A percentile compares a stretch with the other conserved stretches of the same genome.
These are phyloP conservation scores for Phytophthora lateralis DNA, from an alignment of 352 stramenopile genomes.

Conservation along the genomic window DNA sequence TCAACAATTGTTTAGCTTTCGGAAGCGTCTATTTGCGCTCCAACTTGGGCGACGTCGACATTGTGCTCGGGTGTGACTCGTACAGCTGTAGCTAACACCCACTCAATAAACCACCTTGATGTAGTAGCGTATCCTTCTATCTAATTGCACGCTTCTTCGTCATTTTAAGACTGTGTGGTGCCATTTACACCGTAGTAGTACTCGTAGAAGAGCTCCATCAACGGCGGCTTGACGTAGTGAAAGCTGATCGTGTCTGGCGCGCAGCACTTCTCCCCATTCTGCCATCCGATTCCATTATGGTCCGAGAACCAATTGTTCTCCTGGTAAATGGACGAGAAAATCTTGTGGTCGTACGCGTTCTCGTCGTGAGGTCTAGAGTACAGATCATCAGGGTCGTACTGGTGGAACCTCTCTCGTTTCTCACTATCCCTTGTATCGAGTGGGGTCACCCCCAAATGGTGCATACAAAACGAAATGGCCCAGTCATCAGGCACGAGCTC, in stretches of 20 bases:
- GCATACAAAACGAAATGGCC: constrained; percentile 90
- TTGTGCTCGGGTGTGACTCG: constrained; percentile 72
- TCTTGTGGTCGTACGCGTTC: constrained; percentile 68
- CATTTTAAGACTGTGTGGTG: not conserved
- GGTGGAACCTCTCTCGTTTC: constrained; percentile 83
- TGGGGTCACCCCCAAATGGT: constrained; percentile 65
- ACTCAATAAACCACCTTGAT: not conserved
- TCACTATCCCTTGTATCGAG: constrained; percentile 72
- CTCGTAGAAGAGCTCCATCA: constrained; percentile 87
- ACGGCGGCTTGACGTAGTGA: constrained; percentile 85
- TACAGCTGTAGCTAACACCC: constrained; percentile 53
- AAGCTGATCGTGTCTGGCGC: constrained; percentile 82
- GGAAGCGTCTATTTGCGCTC: constrained; percentile 68
- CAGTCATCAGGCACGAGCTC: constrained; percentile 83
- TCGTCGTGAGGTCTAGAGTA: constrained; percentile 73
- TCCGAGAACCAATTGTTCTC: constrained; percentile 92
- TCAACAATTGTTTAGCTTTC: constrained; percentile 64
- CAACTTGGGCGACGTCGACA: constrained; percentile 65
- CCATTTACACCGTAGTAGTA: constrained; percentile 66
- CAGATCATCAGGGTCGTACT: constrained; percentile 80
- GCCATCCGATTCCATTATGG: constrained; percentile 79
- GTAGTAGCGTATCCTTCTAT: not conserved
- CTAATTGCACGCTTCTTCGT: not conserved
- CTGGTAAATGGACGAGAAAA: constrained; percentile 82
- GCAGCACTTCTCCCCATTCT: constrained; percentile 78